A percentile compares a stretch with the other conserved stretches of the same genome.
Conservation (phyloP, 148 eudicot species). For the Rhododendron griersonianum region DNA sequence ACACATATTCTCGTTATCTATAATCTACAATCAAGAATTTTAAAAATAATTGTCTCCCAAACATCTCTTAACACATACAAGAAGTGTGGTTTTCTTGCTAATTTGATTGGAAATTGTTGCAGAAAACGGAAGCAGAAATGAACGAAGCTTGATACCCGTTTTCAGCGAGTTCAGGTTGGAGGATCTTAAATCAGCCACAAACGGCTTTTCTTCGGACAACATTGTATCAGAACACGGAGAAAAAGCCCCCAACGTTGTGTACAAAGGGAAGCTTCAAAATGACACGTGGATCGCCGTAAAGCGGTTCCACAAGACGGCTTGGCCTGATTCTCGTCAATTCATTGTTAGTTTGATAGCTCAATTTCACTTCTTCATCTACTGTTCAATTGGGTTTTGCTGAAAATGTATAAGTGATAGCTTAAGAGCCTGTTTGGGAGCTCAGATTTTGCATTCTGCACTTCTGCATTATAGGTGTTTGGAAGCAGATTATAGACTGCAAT, state of each 20-base stretch:
- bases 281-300: slow-evolving; percentile 45
- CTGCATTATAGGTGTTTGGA: too few relatives aligned
- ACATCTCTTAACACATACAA: too few relatives aligned
- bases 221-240: slow-evolving; percentile 66
- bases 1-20: too few relatives aligned
- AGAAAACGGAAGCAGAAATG: slow-evolving; percentile 37
- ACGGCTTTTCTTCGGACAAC: slow-evolving; percentile 42
- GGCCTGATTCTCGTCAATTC: slow-evolving; percentile 71
- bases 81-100: not conserved
- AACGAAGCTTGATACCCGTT: slow-evolving; percentile 25
- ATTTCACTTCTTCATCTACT: not conserved
- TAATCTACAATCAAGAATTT: too few relatives aligned
- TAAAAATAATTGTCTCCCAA: too few relatives aligned
- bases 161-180: slow-evolving; percentile 53
- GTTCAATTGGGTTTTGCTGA: not conserved
- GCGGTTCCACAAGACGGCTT: slow-evolving; percentile 55
- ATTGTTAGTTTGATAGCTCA: slow-evolving; percentile 22
- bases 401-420: not conserved
- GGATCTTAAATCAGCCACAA: slow-evolving; percentile 50
- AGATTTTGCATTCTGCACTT: too few relatives aligned
- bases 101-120: slow-evolving; percentile 15
- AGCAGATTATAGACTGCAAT: too few relatives aligned
- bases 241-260: slow-evolving; percentile 64
- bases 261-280: slow-evolving; percentile 39
- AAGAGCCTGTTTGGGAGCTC: not conserved